These are phyloP conservation scores for Neobulgaria alba DNA, from an alignment of 2,329 filamentous ascomycete species.

Conservation along the genomic window DNA sequence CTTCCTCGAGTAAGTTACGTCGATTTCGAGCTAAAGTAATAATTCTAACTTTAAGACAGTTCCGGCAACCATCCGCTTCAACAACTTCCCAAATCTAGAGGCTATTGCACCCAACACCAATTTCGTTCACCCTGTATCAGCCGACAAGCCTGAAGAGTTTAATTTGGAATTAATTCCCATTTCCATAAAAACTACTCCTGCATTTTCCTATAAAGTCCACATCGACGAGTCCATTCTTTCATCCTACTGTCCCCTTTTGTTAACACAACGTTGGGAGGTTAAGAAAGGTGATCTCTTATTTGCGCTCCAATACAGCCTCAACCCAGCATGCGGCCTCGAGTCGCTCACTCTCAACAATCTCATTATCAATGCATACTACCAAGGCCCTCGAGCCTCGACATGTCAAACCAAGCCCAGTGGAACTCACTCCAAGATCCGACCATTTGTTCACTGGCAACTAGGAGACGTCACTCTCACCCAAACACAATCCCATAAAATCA, in stretches of 20 bases:
- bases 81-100: slow-evolving; percentile 82
- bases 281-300: slow-evolving; percentile 80
- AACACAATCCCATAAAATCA: slow-evolving; percentile 62
- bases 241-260: slow-evolving; percentile 50
- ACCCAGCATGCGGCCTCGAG: slow-evolving; percentile 45
- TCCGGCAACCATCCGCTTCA: slow-evolving; percentile 66
- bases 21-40: slow-evolving; percentile 13
- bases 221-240: slow-evolving; percentile 49
- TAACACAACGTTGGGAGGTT: slow-evolving; percentile 65
- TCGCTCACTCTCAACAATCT: slow-evolving; percentile 64
- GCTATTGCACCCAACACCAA: slow-evolving; percentile 90
- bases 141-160: slow-evolving; percentile 70
- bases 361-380: slow-evolving; percentile 62
- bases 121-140: slow-evolving; percentile 63
- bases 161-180: slow-evolving; percentile 60
- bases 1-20: slow-evolving; percentile 35
- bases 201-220: slow-evolving; percentile 89
- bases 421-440: slow-evolving; percentile 70
- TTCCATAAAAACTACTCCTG: slow-evolving; percentile 64
- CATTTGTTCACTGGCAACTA: slow-evolving; percentile 71
- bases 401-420: slow-evolving; percentile 73
- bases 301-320: slow-evolving; percentile 75
- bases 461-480: slow-evolving; percentile 63
- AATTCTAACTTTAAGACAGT: slow-evolving; percentile 28
- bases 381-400: slow-evolving; percentile 53